phyloP scores from a whole-genome alignment of 345 rosid genomes.

The Brassica rapa region DNA sequence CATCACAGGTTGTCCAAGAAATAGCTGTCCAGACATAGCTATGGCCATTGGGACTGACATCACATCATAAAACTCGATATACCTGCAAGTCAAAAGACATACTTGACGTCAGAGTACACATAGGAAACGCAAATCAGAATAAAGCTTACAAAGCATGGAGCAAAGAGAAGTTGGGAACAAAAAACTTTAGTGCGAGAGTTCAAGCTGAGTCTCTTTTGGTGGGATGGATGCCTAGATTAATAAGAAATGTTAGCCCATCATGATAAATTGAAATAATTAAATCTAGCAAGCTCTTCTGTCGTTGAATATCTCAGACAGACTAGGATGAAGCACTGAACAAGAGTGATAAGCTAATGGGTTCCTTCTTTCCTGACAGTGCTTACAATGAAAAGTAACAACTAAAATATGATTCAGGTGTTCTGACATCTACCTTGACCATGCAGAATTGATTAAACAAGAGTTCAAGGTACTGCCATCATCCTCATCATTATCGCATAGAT shows the following conservation, averaged over 20 bases:
- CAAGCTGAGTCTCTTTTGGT: conserved; percentile 75
- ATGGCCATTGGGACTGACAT: conserved; percentile 99
- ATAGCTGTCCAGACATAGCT: conserved; percentile 80
- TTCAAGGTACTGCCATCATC: conserved; percentile 92
- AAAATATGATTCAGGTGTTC: conserved; percentile 60
- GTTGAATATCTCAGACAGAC: conserved; percentile 25
- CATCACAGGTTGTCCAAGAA: conserved; percentile 96
- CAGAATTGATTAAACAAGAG: conserved; percentile 98
- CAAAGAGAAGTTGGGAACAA: conserved; percentile 65
- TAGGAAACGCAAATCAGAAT: conserved; percentile 23
- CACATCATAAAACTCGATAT: conserved; percentile 88
- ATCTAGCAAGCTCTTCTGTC: conserved; percentile 21
- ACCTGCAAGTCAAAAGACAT: conserved; percentile 60
- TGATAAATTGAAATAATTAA: conserved; percentile 25
- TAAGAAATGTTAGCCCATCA: conserved; percentile 56
- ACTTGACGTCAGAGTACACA: conserved; percentile 45
- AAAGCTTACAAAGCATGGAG: conserved; percentile 60
- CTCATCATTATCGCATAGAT: conserved; percentile 97
- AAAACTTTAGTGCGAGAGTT: conserved; percentile 67
- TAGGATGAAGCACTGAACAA: conserved; percentile 28
- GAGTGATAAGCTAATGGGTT: conserved; percentile 34
- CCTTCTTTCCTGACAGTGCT: conserved; percentile 39
- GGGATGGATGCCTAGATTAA: conserved; percentile 59
- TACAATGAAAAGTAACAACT: conserved; percentile 47
- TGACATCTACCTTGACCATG: conserved; percentile 89